Base-by-base conservation (phyloP, 2,329 filamentous ascomycete genomes). In the Colletotrichum trifolii region DNA sequence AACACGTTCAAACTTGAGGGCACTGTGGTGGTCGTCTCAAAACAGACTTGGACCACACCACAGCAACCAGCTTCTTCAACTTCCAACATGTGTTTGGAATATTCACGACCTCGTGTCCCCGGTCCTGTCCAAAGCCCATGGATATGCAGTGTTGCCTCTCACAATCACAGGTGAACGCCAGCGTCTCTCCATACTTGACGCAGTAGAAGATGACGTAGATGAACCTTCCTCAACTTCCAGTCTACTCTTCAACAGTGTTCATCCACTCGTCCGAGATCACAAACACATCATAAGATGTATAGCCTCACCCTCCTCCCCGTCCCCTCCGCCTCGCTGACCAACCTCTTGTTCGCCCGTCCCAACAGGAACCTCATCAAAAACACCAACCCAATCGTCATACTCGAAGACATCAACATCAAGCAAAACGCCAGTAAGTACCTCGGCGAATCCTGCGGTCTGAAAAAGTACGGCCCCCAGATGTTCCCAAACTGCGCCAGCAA, bases 391-490 rank as follows among this genome's bases (percentile, higher is more conserved):
- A 61, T 54, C 8, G 55, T 56, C 1, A 65, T 12, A 8, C 12
- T 40, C 12, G 65, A 65, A 13, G 60, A 67, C 34, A 49, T 38
- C 38, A 65, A 48, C 65, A 68, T 65, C 50, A 73, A 15, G 34
- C 73, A 69, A 64, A 73, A 76, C 8, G 70, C 74, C 58, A 68
- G 72, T 0, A 70, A 58, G 36, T 75, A 77, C 0, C 75, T 67
- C 3, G 75, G 75, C 0, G 59, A 68, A 12, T 76, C 73, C 25
- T 60, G 68, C 0, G 70, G 67, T 0, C 71, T 64, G 66, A 79
- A 80, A 58, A 81, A 76, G 57, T 79, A 81, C 1, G 78, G 78
- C 1, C 74, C 77, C 58, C 74, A 77, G n/a, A 81, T 73, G 8
- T 76, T 79, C 1, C 76, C 77, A 2, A 80, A 50, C 50, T 80